Evolutionary conservation across 2,329 filamentous ascomycete species (phyloP), one percentile per base, ranked within the genome.

Genomic region (Aspergillus jensenii): DNA sequence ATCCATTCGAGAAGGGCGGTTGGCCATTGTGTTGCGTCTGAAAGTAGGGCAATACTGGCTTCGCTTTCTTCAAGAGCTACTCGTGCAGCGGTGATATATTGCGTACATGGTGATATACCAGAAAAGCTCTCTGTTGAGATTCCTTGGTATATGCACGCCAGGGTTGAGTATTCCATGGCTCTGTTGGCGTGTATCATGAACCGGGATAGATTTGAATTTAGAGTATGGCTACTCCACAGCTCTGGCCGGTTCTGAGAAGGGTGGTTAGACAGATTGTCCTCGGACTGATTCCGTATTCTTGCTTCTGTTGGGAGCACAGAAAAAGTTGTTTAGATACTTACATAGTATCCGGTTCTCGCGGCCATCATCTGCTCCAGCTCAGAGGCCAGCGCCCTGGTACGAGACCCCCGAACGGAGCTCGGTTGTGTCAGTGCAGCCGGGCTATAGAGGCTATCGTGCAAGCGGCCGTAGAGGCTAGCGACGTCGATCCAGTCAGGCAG

Each of bases 401-500:
- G 59, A 46, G 56, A 46, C 25, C 6, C 55, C 6, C 63, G 57
- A 44, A 55, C 39, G 19, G 54, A 40, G 2, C 14, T 8, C 15
- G 63, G 53, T 39, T 63, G 59, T 9, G 45, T n/a, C 21, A 65
- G 35, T 4, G 59, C 59, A 23, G 19, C 48, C 19, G 61, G 59
- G 17, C 63, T 63, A 44, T 60, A 65, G 1, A 65, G 27, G 5
- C 49, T 9, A 33, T 62, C 56, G 23, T 62, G 62, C 17, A 59
- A 15, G 3, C 58, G 55, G 6, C 61, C 59, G 44, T 63, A 56
- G n/a, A 65, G 41, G 31, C 40, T 54, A 0, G 63, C 61, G 8
- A 62, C 25, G 31, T 60, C 53, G 51, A 65, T 59, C 57, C 63
- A 65, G 31, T 55, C 54, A 4, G 61, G 61, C 6, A 56, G 7